Percentiles rank a stretch among this genome's conserved stretches.
Conservation (phyloP, 2,329 filamentous ascomycete species). For the Trichothecium sympodiale region DNA sequence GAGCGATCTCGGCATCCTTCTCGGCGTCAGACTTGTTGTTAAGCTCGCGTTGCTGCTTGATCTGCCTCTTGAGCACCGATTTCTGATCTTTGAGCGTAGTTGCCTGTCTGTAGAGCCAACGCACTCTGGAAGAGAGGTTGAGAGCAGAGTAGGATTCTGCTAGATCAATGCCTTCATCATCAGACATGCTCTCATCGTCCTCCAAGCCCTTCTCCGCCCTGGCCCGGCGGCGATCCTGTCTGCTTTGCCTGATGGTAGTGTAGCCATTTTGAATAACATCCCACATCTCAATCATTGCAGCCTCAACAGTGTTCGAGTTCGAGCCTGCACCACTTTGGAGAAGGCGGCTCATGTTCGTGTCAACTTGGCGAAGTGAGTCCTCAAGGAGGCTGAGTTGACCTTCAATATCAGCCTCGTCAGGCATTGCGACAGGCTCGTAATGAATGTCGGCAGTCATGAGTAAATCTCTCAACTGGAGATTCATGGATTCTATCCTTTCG, state of each 20-base stretch:
- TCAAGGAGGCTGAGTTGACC: conserved; percentile 9
- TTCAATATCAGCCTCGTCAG: conserved; percentile 39
- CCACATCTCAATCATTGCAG: conserved; percentile 43
- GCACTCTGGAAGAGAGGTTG: conserved; percentile 69
- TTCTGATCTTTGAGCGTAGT: conserved; percentile 78
- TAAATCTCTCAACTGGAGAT: conserved; percentile 50
- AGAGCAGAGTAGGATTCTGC: conserved; percentile 58
- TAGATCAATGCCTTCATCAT: conserved; percentile 46
- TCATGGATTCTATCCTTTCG: conserved; percentile 49
- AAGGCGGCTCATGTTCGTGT: too few species aligned
- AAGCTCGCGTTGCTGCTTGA: conserved; percentile 88
- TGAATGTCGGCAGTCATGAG: conserved; percentile 36
- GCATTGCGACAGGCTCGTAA: conserved; percentile 46
- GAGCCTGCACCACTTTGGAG: conserved; percentile 13
- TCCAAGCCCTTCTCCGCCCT: conserved; percentile 45
- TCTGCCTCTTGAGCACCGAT: conserved; percentile 76
- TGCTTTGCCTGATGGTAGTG: conserved; percentile 41
- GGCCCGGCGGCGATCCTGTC: conserved; percentile 39
- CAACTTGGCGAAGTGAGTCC: conserved; percentile 3
- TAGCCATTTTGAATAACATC: conserved; percentile 41
- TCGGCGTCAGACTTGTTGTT: conserved; percentile 76
- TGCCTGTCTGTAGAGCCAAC: conserved; percentile 67
- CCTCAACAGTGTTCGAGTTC: conserved; percentile 46
- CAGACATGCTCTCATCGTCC: conserved; percentile 50
- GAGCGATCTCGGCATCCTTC: conserved; percentile 52